These are phyloP conservation scores for Acacia concinna DNA, from an alignment of 331 rosid genomes.

Conservation along the genomic window DNA sequence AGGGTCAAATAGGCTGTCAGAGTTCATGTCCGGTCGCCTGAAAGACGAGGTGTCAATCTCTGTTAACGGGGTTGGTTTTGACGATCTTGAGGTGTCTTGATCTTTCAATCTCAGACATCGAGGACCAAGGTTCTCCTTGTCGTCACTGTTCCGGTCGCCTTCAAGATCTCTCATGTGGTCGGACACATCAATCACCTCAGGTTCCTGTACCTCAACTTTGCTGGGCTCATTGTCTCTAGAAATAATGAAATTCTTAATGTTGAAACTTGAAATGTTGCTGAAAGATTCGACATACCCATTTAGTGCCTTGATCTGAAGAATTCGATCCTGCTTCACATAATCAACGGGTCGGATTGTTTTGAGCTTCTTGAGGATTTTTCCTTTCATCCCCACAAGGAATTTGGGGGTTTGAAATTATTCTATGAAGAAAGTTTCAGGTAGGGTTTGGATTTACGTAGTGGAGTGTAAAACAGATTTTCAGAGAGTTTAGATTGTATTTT, in stretches of 20 bases:
- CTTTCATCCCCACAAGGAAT: constrained; percentile 52
- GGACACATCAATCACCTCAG: constrained; percentile 44
- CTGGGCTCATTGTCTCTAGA: constrained; percentile 42
- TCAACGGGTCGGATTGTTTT: constrained; percentile 65
- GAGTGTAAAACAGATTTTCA: not conserved
- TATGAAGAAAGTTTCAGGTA: not conserved
- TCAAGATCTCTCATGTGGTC: constrained; percentile 61
- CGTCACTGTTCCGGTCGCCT: constrained; percentile 34
- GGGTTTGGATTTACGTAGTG: not conserved
- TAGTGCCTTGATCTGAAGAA: constrained; percentile 61
- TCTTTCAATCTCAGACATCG: constrained; percentile 1
- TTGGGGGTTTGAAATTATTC: constrained; percentile 41
- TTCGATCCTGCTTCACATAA: constrained; percentile 61
- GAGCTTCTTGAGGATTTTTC: constrained; percentile 75
- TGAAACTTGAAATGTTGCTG: constrained; percentile 33
- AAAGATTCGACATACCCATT: constrained; percentile 59
- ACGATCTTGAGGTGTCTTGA: constrained; percentile 15
- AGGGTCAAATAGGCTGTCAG: constrained; percentile 81
- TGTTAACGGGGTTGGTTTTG: constrained; percentile 28
- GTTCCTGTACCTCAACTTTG: constrained; percentile 33
- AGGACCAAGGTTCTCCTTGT: constrained; percentile 74
- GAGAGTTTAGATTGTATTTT: constrained; percentile 16
- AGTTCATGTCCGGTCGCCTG: constrained; percentile 73
- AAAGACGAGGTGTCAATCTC: constrained; percentile 54
- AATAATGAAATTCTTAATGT: constrained; percentile 16